These are phyloP conservation scores for Stagonosporopsis rhizophila DNA, from an alignment of 2,329 filamentous ascomycete species.

Conservation along the genomic window DNA sequence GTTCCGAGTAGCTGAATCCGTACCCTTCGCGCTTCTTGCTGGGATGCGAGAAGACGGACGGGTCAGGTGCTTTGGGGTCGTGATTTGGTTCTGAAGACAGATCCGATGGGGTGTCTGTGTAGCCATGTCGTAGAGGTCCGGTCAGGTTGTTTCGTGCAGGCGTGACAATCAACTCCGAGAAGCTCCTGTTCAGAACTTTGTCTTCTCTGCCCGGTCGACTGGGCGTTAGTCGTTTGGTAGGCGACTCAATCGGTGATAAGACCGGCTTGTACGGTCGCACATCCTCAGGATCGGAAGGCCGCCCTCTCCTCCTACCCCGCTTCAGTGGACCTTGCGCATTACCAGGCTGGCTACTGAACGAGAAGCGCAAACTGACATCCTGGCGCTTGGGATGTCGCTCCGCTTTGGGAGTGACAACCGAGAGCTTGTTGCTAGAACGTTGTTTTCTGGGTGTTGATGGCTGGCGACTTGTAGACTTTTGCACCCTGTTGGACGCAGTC, in stretches of 20 bases:
- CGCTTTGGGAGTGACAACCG: constrained; percentile 8
- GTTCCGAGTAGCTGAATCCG: constrained; percentile 35
- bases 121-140: constrained; percentile 4
- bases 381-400: constrained; percentile 10
- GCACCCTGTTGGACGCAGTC: constrained; percentile 1
- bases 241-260: constrained; percentile 13
- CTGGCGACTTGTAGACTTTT: constrained; percentile 10
- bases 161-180: constrained; percentile 15
- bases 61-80: constrained; percentile 9
- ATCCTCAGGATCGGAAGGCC: neutral
- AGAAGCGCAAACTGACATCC: constrained; percentile 26
- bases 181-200: constrained; percentile 14
- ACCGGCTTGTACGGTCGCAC: neutral
- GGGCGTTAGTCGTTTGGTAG: constrained; percentile 5
- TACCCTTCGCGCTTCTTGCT: constrained; percentile 31
- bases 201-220: constrained; percentile 6
- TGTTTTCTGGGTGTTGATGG: constrained; percentile 12
- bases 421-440: constrained; percentile 5
- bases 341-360: constrained; percentile 16
- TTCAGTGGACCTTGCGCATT: constrained; percentile 10
- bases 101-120: constrained; percentile 11
- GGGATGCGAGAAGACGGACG: constrained; percentile 23
- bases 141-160: constrained; percentile 12
- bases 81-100: constrained; percentile 7
- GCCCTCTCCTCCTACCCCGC: constrained; percentile 14